Evolutionary conservation across 75 land plant genomes (phyloP), one percentile per base, ranked within the genome.

Genomic region (Gnetum montanum): DNA sequence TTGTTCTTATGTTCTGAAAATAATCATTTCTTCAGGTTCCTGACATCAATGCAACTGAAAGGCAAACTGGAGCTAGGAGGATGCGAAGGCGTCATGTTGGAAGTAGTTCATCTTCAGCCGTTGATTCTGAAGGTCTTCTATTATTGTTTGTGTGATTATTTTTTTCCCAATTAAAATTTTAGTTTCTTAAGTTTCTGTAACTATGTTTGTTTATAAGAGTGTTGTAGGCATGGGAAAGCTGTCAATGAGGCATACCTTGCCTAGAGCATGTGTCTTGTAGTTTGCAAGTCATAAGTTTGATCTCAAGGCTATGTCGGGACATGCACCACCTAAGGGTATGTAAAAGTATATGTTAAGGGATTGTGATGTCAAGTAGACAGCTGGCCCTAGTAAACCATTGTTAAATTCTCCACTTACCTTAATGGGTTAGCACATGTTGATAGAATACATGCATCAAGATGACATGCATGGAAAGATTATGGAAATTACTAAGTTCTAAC

Each of bases 61-160:
- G 36, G 55, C 55, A 52, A 30, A 11, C 55, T 52, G 35, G 24
- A 16, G 12, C 19, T 52, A 34, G 55, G 55, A 34, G 55, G 29
- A 52, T 52, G 55, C 55, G 55, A 1, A 52, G 55, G 55, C 55
- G 37, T 52, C 3, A 4, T 52, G 19, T 31, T 30, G 55, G 31
- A 52, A 52, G 55, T 34, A 52, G 25, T 33, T 52, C 55, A 10
- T 33, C 55, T 30, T 20, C 37, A 33, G 25, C 55, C 34, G 0
- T 52, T 15, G 12, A 22, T 33, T 33, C 55, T 31, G 55, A 52
- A 52, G 55, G 55, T 52, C n/a, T n/a, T n/a, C n/a, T n/a, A n/a
- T n/a, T n/a, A n/a, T n/a, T n/a, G n/a, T n/a, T n/a, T n/a, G n/a
- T n/a, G n/a, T n/a, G n/a, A n/a, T n/a, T n/a, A n/a, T n/a, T n/a